A percentile compares a stretch with the other conserved stretches of the same genome.
Evolutionary conservation across 2,329 filamentous ascomycete genomes (phyloP).

Genomic region (Talaromyces sp.): DNA sequence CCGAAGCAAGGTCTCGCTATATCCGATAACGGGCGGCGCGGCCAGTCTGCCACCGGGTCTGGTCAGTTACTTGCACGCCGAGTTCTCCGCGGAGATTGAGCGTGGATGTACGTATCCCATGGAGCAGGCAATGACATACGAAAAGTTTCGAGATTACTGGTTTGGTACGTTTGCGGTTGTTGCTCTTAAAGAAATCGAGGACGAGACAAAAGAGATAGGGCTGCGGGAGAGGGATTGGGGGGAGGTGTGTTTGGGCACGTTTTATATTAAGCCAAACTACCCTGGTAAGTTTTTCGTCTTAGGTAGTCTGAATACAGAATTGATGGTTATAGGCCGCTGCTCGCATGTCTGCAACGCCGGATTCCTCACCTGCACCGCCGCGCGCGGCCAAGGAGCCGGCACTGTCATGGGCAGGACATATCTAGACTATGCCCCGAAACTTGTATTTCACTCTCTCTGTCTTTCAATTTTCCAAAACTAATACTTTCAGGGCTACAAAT

Average conservation of each 20-base stretch:
- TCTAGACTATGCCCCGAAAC: constrained; percentile 29
- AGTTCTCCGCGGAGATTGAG: constrained; percentile 31
- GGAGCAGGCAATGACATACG: constrained; percentile 25
- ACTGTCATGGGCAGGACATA: constrained; percentile 32
- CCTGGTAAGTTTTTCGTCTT: constrained; percentile 23
- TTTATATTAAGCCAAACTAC: constrained; percentile 39
- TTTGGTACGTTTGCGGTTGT: constrained; percentile 34
- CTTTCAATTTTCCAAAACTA: too few relatives aligned
- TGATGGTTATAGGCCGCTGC: constrained; percentile 24
- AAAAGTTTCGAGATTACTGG: constrained; percentile 31
- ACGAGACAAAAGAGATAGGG: constrained; percentile 5
- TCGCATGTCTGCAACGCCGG: constrained; percentile 36
- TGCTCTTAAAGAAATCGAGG: constrained; percentile 18
- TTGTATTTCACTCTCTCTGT: too few relatives aligned
- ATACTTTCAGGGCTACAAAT: constrained; percentile 38
- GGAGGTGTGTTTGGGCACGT: constrained; percentile 31
- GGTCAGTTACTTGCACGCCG: constrained; percentile 22
- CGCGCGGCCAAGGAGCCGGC: constrained; percentile 29
- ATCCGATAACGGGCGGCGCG: constrained; percentile 22
- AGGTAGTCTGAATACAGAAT: neutral
- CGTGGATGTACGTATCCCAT: constrained; percentile 34
- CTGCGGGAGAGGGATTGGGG: constrained; percentile 27
- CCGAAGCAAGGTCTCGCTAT: constrained; percentile 10
- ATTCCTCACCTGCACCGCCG: constrained; percentile 28
- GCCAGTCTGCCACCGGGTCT: constrained; percentile 19